Evolutionary conservation across 371 early-diverging fungal species (phyloP).

Genomic region (Agmasoma carcini): DNA sequence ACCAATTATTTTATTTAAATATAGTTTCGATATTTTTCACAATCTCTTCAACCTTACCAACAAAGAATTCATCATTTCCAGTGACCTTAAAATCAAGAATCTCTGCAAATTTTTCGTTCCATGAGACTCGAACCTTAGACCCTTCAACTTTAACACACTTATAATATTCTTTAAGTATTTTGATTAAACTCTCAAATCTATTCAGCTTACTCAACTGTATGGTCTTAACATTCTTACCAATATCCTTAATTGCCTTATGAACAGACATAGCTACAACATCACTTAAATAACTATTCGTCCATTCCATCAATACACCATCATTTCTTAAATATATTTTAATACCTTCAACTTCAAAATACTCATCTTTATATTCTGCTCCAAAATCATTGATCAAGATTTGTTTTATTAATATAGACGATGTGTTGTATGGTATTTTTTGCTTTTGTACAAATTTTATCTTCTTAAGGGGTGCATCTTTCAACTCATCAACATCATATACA

Average conservation of each 20-base stretch:
- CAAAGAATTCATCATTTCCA: constrained; percentile 1
- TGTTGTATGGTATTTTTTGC: constrained; percentile 42
- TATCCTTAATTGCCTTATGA: constrained; percentile 23
- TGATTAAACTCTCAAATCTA: constrained; percentile 16
- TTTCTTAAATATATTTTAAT: constrained; percentile 16
- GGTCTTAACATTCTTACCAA: constrained; percentile 23
- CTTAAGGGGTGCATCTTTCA: constrained; percentile 12
- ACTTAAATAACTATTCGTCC: constrained; percentile 37
- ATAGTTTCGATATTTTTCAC: constrained; percentile 13
- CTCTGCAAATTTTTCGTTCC: background rate
- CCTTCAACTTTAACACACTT: constrained; percentile 3
- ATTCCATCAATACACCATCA: constrained; percentile 30
- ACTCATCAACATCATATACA: constrained; percentile 22
- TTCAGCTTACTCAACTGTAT: constrained; percentile 16
- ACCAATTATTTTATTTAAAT: background rate
- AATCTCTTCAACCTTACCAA: constrained; percentile 3
- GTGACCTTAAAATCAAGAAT: background rate
- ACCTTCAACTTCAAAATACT: constrained; percentile 16
- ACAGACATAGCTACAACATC: constrained; percentile 42
- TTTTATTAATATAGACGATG: constrained; percentile 20
- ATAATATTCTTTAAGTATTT: constrained; percentile 33
- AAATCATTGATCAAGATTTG: constrained; percentile 33
- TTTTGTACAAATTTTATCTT: constrained; percentile 26
- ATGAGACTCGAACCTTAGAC: background rate
- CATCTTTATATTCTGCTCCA: constrained; percentile 7